Conservation (phyloP, 352 stramenopile species). For the Pythium aristosporum region DNA sequence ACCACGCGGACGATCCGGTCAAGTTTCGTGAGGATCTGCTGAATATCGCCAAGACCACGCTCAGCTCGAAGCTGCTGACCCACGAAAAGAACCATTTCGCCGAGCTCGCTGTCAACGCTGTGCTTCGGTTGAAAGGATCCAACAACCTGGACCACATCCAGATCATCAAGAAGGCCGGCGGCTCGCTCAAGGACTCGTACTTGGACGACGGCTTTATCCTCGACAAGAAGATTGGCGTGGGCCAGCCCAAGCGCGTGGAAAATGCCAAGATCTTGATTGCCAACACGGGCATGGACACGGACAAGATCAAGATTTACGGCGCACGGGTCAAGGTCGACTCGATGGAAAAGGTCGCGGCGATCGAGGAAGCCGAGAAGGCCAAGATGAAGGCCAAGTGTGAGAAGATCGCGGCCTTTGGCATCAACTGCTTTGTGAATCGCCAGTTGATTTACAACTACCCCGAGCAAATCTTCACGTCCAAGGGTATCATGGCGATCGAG, state of each 20-base stretch:
- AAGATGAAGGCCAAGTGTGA: conserved; percentile 99
- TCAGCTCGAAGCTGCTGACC: conserved; percentile 98
- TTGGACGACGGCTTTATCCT: conserved; percentile 98
- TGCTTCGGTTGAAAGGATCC: conserved; percentile 94
- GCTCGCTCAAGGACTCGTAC: conserved; percentile 96
- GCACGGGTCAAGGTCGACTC: conserved; percentile 97
- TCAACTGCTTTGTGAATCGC: conserved; percentile 99
- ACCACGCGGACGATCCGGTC: conserved; percentile 75
- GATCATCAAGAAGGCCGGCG: conserved; percentile 98
- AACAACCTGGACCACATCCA: conserved; percentile 99
- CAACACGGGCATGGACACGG: conserved; percentile 99
- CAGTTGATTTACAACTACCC: conserved; percentile 99
- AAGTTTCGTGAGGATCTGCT: conserved; percentile 96
- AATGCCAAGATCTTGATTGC: conserved; percentile 99
- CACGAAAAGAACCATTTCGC: conserved; percentile 98
- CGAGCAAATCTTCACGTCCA: conserved; percentile 97
- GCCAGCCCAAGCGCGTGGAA: conserved; percentile 95
- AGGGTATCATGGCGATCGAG: conserved; percentile 99
- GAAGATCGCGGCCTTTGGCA: conserved; percentile 97
- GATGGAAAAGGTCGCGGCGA: conserved; percentile 98
- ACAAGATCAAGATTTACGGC: conserved; percentile 99
- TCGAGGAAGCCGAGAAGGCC: conserved; percentile 98
- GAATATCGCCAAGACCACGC: conserved; percentile 97
- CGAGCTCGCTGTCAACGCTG: conserved; percentile 94
- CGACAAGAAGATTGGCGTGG: conserved; percentile 96